phyloP scores from a whole-genome alignment of 1,284 basidiomycete species.

The Tetrapyrgos nigripes region DNA sequence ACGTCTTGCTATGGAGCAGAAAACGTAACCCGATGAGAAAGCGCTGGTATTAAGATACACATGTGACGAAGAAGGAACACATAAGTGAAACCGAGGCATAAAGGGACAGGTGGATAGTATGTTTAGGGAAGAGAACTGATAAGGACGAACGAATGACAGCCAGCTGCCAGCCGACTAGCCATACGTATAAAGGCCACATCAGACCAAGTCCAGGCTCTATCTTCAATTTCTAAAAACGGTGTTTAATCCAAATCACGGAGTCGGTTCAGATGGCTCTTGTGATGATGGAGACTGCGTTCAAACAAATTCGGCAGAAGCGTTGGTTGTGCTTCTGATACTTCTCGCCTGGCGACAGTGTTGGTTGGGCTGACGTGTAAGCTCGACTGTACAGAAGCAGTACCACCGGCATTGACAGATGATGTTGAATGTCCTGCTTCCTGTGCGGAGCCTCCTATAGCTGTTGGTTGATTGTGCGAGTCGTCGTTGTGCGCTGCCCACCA shows the following conservation, averaged over 20 bases:
- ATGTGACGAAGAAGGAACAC: no score
- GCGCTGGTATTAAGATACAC: no score
- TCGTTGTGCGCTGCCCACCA: slow-evolving; percentile 62
- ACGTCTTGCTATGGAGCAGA: no score
- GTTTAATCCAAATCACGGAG: not conserved
- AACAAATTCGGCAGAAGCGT: not conserved
- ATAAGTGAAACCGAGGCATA: no score
- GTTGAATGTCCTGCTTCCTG: slow-evolving; percentile 41
- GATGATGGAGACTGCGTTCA: not conserved
- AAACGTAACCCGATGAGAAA: no score
- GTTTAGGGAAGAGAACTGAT: no score
- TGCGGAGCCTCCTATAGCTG: slow-evolving; percentile 71
- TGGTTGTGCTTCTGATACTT: slow-evolving; percentile 11
- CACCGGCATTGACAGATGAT: slow-evolving; percentile 24
- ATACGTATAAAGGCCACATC: no score
- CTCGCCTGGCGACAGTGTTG: slow-evolving; percentile 46
- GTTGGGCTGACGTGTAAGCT: slow-evolving; percentile 44
- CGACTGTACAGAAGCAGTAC: slow-evolving; percentile 19
- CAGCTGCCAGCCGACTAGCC: no score
- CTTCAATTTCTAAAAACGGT: no score
- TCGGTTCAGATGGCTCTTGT: slow-evolving; percentile 3
- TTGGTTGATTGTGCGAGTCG: slow-evolving; percentile 56
- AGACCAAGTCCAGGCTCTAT: no score
- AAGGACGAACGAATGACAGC: no score
- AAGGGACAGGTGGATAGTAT: no score